These are phyloP conservation scores for Camellia granthamiana DNA, from an alignment of 148 eudicot genomes.

Conservation along the genomic window DNA sequence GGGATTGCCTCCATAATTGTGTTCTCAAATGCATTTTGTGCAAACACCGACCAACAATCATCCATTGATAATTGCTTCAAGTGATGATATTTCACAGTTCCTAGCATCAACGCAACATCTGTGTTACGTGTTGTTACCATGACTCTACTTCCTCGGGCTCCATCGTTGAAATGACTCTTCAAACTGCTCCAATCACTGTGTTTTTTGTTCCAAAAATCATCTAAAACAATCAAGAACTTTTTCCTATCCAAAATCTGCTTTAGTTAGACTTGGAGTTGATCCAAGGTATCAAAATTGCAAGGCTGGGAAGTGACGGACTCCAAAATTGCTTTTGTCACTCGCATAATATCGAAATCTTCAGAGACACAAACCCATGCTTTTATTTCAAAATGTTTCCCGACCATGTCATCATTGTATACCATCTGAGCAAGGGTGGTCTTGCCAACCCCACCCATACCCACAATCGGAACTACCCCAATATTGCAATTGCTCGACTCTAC, in stretches of 20 bases:
- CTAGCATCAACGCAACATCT: slow-evolving; percentile 8
- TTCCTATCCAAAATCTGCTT: not conserved
- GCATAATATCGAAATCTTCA: not conserved
- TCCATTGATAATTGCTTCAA: slow-evolving; percentile 7
- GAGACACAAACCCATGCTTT: slow-evolving; percentile 32
- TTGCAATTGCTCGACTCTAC: not conserved
- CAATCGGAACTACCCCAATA: slow-evolving; percentile 13
- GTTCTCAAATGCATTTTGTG: slow-evolving; percentile 14
- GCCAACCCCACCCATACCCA: slow-evolving; percentile 31
- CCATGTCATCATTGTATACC: slow-evolving; percentile 7
- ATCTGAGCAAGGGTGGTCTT: slow-evolving; percentile 32
- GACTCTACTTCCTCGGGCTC: slow-evolving; percentile 23
- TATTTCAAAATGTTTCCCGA: slow-evolving; percentile 3
- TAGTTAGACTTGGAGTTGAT: not conserved
- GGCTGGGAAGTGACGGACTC: not conserved
- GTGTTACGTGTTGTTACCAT: slow-evolving; percentile 25
- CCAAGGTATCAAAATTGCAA: not conserved
- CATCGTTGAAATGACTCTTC: slow-evolving; percentile 9
- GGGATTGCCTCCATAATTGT: not conserved
- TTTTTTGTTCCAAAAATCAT: slow-evolving; percentile 26
- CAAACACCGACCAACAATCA: slow-evolving; percentile 21
- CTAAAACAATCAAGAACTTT: slow-evolving; percentile 21
- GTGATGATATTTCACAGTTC: not conserved
- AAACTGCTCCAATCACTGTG: slow-evolving; percentile 12
- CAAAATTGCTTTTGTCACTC: slow-evolving; percentile 23